Evolutionary conservation across 169 alveolate genomes (phyloP).

Genomic region (Plasmodium ovale): DNA sequence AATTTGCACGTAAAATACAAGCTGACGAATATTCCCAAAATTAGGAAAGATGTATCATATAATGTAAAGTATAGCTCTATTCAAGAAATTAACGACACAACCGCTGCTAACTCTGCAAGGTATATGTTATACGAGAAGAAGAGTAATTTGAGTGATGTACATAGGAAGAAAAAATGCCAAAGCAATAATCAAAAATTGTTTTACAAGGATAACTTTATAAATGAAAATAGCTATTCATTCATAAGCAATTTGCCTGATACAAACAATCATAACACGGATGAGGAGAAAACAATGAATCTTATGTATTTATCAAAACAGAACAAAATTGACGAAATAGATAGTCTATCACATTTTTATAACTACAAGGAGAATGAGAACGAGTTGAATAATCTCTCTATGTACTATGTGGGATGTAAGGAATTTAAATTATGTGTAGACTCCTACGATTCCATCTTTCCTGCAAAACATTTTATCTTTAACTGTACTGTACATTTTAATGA

Average conservation of each 20-base stretch:
- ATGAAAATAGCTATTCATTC: background rate
- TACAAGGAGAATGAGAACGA: background rate
- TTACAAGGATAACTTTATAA: background rate
- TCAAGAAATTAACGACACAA: constrained; percentile 55
- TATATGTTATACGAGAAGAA: constrained; percentile 6
- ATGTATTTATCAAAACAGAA: background rate
- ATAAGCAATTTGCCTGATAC: constrained; percentile 14
- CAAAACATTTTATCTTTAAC: constrained; percentile 77
- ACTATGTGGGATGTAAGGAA: constrained; percentile 74
- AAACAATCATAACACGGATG: background rate
- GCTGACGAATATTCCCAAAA: constrained; percentile 30
- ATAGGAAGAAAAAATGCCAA: constrained; percentile 5
- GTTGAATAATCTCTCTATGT: constrained; percentile 25
- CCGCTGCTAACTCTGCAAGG: background rate
- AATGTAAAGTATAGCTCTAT: constrained; percentile 73
- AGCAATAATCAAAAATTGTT: background rate
- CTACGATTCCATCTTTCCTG: constrained; percentile 61
- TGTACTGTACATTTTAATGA: constrained; percentile 75
- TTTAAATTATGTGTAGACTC: constrained; percentile 57
- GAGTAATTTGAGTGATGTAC: constrained; percentile 7
- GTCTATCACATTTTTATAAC: background rate
- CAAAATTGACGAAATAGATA: background rate
- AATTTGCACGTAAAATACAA: constrained; percentile 55
- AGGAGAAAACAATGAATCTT: background rate
- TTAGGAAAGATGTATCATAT: constrained; percentile 9